phyloP scores from a whole-genome alignment of 169 alveolate species.

The Besnoitia besnoiti region DNA sequence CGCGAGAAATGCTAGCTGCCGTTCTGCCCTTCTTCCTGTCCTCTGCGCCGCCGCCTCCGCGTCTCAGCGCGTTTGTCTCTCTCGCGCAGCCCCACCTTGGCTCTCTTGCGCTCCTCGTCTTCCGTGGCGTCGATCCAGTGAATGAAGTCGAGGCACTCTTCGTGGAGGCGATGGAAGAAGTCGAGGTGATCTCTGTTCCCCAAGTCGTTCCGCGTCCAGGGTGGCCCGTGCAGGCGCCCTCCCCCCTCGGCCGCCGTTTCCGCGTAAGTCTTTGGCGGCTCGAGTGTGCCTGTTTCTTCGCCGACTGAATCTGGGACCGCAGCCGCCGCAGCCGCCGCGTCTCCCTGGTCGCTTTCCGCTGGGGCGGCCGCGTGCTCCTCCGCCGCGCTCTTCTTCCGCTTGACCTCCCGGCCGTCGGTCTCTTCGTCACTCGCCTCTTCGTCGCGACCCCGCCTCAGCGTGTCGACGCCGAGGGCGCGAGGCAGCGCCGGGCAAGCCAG shows the following conservation, averaged over 20 bases:
- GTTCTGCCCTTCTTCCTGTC: not conserved
- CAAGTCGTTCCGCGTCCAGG: not conserved
- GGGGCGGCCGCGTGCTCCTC: too few species aligned
- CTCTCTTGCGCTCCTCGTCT: not conserved
- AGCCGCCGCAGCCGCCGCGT: not conserved
- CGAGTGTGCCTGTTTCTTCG: not conserved
- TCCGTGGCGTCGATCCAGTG: not conserved
- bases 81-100: not conserved
- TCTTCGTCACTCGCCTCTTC: not conserved
- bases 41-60: not conserved
- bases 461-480: not conserved
- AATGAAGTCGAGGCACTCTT: conserved; percentile 12
- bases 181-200: not conserved
- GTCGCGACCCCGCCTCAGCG: not conserved
- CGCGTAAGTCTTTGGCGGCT: not conserved
- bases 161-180: conserved; percentile 31
- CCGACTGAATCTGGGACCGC: not conserved
- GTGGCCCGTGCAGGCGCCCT: not conserved
- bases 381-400: not conserved
- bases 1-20: too few species aligned
- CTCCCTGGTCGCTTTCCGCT: not conserved
- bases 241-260: not conserved
- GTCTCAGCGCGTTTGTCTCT: not conserved
- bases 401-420: not conserved
- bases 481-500: too few species aligned